A percentile compares a stretch with the other conserved stretches of the same genome.
These are phyloP conservation scores for Neospermospora avenae DNA, from an alignment of 2,329 filamentous ascomycete genomes.

Conservation along the genomic window DNA sequence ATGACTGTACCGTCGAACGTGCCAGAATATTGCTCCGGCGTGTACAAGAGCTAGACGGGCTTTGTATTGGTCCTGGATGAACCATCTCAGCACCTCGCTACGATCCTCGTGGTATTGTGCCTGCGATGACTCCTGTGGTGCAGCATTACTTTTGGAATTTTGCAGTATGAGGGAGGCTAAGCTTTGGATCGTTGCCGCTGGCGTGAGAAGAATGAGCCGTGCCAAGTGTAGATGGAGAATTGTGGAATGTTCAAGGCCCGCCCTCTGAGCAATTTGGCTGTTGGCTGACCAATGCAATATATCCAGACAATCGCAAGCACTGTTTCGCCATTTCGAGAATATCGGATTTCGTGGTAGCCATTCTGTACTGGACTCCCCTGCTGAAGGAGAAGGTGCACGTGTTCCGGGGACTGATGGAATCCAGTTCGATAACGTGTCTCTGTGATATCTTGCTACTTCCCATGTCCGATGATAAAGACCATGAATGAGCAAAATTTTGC, in stretches of 20 bases:
- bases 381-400: neutral
- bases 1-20: constrained; percentile 43
- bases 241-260: constrained; percentile 51
- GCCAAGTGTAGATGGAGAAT: constrained; percentile 54
- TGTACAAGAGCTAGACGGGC: constrained; percentile 44
- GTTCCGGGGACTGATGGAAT: constrained; percentile 13
- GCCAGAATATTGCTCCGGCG: constrained; percentile 45
- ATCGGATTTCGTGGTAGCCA: constrained; percentile 27
- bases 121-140: neutral
- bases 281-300: constrained; percentile 58
- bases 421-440: constrained; percentile 21
- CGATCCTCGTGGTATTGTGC: constrained; percentile 19
- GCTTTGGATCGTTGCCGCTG: constrained; percentile 8
- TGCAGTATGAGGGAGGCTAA: constrained; percentile 19
- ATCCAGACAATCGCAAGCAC: constrained; percentile 47
- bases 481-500: constrained; percentile 1
- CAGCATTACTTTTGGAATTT: neutral
- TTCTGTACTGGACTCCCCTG: neutral
- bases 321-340: constrained; percentile 41
- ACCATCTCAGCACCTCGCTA: constrained; percentile 13
- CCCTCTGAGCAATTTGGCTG: constrained; percentile 45
- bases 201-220: constrained; percentile 46
- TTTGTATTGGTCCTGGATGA: constrained; percentile 40
- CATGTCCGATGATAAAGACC: constrained; percentile 1
- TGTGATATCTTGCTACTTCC: constrained; percentile 5